A percentile compares a stretch with the other conserved stretches of the same genome.
Conservation (phyloP, 257 asterid genomes). For the Sherardia arvensis region DNA sequence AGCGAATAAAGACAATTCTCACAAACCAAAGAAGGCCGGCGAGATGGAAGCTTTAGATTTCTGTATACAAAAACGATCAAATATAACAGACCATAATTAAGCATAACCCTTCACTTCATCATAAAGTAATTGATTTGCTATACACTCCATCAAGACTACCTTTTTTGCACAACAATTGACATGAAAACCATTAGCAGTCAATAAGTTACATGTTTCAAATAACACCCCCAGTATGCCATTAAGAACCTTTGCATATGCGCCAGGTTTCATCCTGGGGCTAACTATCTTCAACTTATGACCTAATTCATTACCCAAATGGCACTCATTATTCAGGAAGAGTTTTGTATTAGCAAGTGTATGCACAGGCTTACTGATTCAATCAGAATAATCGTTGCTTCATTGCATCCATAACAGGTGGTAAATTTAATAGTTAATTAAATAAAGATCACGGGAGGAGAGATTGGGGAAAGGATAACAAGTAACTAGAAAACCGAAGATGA, state of each 20-base stretch:
- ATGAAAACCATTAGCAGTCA: background rate
- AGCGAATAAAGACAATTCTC: conserved; percentile 83
- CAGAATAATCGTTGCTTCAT: background rate
- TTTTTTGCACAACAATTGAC: background rate
- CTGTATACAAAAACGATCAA: conserved; percentile 25
- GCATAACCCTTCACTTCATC: conserved; percentile 4
- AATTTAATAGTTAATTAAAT: no score
- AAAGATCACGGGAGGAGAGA: background rate
- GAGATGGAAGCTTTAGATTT: conserved; percentile 86
- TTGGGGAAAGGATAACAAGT: background rate
- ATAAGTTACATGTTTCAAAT: background rate
- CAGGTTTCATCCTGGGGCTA: background rate
- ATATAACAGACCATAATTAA: conserved; percentile 5
- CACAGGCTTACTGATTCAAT: background rate
- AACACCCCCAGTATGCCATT: no score
- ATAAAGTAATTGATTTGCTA: background rate
- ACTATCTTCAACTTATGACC: background rate
- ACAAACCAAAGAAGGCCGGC: conserved; percentile 78
- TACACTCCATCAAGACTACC: background rate
- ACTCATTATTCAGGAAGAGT: background rate
- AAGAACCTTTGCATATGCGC: background rate
- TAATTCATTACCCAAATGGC: background rate
- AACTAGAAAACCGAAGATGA: background rate
- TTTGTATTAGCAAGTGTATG: background rate
- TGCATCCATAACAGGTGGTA: no score